Conservation (phyloP, 2,329 filamentous ascomycete species). For the Botrytis byssoidea region DNA sequence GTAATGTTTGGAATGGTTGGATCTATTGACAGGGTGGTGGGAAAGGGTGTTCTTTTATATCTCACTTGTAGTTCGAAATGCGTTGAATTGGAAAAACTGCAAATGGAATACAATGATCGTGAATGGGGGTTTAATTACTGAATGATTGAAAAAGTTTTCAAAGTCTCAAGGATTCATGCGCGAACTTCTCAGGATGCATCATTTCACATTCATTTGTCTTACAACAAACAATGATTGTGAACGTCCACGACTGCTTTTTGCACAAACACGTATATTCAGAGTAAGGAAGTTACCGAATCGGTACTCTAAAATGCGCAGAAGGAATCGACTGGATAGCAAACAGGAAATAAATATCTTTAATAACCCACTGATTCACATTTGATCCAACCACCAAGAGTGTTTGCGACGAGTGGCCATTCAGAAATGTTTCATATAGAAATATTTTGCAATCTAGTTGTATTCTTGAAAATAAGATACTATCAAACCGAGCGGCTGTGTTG, state of each 20-base stretch:
- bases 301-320: not conserved
- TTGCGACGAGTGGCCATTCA: not conserved
- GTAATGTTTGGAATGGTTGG: not conserved
- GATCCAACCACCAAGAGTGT: not conserved
- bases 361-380: not conserved
- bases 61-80: not conserved
- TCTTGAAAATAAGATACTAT: not conserved
- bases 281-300: not conserved
- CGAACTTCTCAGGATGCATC: not conserved
- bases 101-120: not conserved
- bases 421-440: not conserved
- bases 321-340: not conserved
- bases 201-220: not conserved
- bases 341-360: not conserved
- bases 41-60: not conserved
- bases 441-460: not conserved
- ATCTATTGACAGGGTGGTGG: not conserved
- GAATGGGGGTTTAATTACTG: not conserved
- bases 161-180: not conserved
- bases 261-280: not conserved
- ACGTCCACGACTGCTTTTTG: no score
- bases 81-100: rapidly evolving
- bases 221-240: not conserved
- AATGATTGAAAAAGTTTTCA: not conserved
- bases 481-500: not conserved